phyloP scores from a whole-genome alignment of 2,329 filamentous ascomycete species.

The Tolypocladium ophioglossoides region DNA sequence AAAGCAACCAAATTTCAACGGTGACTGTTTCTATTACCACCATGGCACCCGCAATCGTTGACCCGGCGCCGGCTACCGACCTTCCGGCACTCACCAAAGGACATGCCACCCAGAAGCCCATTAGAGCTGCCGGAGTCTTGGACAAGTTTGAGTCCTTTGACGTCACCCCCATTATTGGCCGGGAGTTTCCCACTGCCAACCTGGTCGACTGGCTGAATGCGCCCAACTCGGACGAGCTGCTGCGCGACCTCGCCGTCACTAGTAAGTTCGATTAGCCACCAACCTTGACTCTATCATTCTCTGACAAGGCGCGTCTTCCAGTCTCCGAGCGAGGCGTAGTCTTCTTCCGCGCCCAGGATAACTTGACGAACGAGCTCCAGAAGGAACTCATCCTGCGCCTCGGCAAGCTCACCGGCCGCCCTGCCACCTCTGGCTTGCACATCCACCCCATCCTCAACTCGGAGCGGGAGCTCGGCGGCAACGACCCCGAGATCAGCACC shows the following conservation, averaged over 20 bases:
- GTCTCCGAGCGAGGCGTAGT: constrained; percentile 61
- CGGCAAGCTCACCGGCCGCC: constrained; percentile 47
- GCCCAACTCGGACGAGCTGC: constrained; percentile 49
- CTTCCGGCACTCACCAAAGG: constrained; percentile 3
- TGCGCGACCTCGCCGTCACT: constrained; percentile 58
- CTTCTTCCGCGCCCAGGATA: constrained; percentile 57
- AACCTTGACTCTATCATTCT: neutral
- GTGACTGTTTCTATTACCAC: neutral
- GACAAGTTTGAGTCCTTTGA: constrained; percentile 45
- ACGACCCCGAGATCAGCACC: constrained; percentile 51
- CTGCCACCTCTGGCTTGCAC: constrained; percentile 43
- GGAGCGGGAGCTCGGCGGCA: constrained; percentile 38
- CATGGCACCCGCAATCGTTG: constrained; percentile 7
- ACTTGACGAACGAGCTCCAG: constrained; percentile 50
- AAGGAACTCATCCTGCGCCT: constrained; percentile 54
- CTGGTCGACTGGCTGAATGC: constrained; percentile 51
- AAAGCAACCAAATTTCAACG: too few relatives aligned
- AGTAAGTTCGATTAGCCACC: constrained; percentile 28
- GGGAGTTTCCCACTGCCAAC: constrained; percentile 48
- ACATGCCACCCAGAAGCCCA: constrained; percentile 18
- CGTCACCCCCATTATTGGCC: constrained; percentile 50
- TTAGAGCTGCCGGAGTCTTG: constrained; percentile 39
- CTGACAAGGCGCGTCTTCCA: constrained; percentile 14
- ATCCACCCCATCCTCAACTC: constrained; percentile 49
- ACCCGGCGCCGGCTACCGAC: constrained; percentile 1